These are phyloP conservation scores for Ophiocordyceps unilateralis DNA, from an alignment of 2,329 filamentous ascomycete genomes.

Conservation along the genomic window DNA sequence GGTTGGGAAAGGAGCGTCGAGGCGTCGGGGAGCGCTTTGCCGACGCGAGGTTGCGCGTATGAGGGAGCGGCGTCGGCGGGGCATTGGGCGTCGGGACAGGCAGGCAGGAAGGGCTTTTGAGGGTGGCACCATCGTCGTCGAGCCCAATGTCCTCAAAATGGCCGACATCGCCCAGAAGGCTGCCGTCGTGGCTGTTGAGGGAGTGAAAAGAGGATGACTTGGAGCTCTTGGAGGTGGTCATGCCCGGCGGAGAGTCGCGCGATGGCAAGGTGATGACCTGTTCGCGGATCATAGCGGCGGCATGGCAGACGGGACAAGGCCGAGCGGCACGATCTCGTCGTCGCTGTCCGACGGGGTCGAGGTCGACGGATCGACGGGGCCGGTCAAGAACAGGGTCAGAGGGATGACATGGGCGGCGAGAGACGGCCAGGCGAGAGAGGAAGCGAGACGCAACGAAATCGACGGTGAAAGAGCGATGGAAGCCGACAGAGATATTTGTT, in stretches of 20 bases:
- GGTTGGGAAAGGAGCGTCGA: conserved; percentile 26
- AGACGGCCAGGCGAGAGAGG: neutral
- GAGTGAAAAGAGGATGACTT: conserved; percentile 83
- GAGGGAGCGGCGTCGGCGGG: conserved; percentile 8
- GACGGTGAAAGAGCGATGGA: too few species aligned
- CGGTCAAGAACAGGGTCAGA: neutral
- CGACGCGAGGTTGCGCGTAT: conserved; percentile 14
- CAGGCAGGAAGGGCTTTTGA: conserved; percentile 28
- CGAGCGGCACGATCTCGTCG: neutral
- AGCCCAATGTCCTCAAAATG: conserved; percentile 92
- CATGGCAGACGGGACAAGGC: conserved; percentile 8
- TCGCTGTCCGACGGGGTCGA: neutral
- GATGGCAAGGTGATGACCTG: conserved; percentile 13
- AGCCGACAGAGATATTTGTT: neutral
- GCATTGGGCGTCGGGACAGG: conserved; percentile 14
- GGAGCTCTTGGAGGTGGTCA: conserved; percentile 72
- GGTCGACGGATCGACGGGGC: neutral
- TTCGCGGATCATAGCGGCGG: conserved; percentile 16
- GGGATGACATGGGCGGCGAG: neutral
- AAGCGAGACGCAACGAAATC: too few species aligned
- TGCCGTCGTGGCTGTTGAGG: conserved; percentile 56
- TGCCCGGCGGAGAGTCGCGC: conserved; percentile 32
- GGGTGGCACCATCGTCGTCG: conserved; percentile 40
- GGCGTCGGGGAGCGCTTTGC: conserved; percentile 13
- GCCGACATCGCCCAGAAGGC: conserved; percentile 51